Base-by-base conservation (phyloP, 2,329 filamentous ascomycete genomes). In the Endocalyx cinctus region DNA sequence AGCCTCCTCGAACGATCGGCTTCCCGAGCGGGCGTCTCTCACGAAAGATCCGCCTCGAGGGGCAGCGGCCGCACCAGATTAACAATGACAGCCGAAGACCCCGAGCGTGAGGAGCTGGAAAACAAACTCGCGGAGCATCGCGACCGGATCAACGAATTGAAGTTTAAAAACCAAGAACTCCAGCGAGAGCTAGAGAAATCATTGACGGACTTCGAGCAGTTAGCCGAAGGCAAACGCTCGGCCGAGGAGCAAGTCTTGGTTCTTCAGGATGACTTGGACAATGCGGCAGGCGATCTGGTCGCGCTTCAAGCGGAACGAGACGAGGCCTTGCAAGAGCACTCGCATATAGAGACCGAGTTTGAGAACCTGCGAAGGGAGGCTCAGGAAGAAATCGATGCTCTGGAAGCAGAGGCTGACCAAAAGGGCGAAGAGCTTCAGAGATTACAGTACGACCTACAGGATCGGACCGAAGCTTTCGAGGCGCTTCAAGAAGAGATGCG, bases 401-500 rank as follows among this genome's bases (percentile, higher is more conserved):
- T 88, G 25, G 79, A 89, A 20, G 75, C 72, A 10, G 83, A 94
- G 41, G 72, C 82, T 5, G 84, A 89, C 34, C 74, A 83, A 51
- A 82, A 83, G 39, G 76, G 77, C 27, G 74, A 79, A 5, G 84
- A 90, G 46, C 77, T 82, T 26, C 73, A 83, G 45, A 76, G 78
- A 11, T 63, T 92, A 17, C 75, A 83, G 37, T 70, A 76, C 11
- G 86, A 92, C 25, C 64, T 95, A 11, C 76, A 78, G 41, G 83
- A 86, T 43, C 78, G 83, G 33, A 80, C 80, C 10, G 89, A 97
- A 52, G 94, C 92, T 55, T 90, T 96, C 59, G 80, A 83, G 44
- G 85, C 87, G n/a, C 66, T 98, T 33, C 90, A 97, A 54, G 80
- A 84, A 38, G 92, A 97, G 67, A 92, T 98, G 82, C 84, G 89